Conservation (phyloP, 1,284 basidiomycete species). For the Ganoderma lingzhi region DNA sequence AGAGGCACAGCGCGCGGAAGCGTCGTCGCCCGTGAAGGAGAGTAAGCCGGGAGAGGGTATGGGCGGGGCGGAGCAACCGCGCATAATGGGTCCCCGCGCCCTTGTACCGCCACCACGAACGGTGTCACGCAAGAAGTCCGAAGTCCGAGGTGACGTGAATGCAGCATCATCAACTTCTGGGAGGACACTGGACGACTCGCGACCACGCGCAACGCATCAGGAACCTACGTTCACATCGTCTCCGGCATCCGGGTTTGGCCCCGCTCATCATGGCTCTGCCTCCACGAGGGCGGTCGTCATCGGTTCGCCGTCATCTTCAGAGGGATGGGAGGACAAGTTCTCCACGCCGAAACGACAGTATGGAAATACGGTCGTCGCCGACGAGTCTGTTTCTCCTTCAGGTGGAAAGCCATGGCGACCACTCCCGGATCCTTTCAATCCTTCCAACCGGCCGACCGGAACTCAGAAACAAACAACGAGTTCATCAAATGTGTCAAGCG, state of each 20-base stretch:
- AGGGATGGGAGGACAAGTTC: slow-evolving; percentile 30
- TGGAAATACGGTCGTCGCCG: slow-evolving; percentile 7
- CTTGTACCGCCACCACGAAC: slow-evolving; percentile 15
- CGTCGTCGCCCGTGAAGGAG: slow-evolving; percentile 22
- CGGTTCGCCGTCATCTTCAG: slow-evolving; percentile 9
- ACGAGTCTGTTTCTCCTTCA: slow-evolving; percentile 10
- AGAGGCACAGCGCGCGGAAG: not conserved
- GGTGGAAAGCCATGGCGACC: not conserved
- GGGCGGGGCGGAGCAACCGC: slow-evolving; percentile 4
- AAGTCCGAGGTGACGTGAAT: not conserved
- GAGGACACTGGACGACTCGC: slow-evolving; percentile 1
- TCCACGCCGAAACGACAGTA: slow-evolving; percentile 26
- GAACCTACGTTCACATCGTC: not conserved
- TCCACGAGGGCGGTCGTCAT: slow-evolving; percentile 11
- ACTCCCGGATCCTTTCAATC: not conserved
- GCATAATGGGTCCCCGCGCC: slow-evolving; percentile 17
- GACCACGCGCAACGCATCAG: not conserved
- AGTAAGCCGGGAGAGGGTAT: slow-evolving; percentile 17
- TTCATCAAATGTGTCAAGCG: not conserved
- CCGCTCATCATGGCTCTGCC: slow-evolving; percentile 17
- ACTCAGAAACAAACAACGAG: not conserved
- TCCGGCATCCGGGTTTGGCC: not conserved
- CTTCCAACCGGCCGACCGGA: not conserved
- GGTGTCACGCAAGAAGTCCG: slow-evolving; percentile 7
- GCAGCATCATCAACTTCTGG: not conserved